Conservation (phyloP, 2,329 filamentous ascomycete genomes). For the Colletotrichum sp. region DNA sequence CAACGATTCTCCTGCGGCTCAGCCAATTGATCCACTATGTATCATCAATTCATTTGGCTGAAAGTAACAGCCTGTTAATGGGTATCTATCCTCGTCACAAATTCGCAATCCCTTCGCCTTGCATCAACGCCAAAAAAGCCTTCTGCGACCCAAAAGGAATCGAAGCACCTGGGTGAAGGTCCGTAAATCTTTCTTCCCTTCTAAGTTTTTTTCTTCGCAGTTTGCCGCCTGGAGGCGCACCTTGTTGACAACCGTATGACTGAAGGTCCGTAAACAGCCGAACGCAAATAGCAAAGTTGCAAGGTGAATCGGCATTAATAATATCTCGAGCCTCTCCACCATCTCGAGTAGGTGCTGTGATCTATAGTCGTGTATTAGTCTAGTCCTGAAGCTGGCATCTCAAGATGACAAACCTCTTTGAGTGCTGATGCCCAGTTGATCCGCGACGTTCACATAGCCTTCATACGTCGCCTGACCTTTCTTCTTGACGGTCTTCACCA, state of each 20-base stretch:
- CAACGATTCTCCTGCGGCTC: not conserved
- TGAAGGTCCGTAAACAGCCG: not conserved
- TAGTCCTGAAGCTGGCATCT: not conserved
- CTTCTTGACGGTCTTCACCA: slow-evolving; percentile 48
- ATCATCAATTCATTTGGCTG: not conserved
- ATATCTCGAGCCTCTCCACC: not conserved
- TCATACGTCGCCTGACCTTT: slow-evolving; percentile 46
- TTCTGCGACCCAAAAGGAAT: not conserved
- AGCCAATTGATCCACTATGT: not conserved
- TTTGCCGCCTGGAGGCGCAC: too few species aligned
- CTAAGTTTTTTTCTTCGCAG: too few species aligned
- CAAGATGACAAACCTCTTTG: slow-evolving; percentile 47
- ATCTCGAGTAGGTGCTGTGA: slow-evolving; percentile 12
- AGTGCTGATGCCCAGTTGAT: slow-evolving; percentile 62
- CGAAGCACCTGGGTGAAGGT: not conserved
- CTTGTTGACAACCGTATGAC: too few species aligned
- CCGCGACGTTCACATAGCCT: slow-evolving; percentile 67
- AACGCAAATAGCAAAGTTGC: not conserved
- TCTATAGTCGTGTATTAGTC: not conserved
- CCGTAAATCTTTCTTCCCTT: not conserved
- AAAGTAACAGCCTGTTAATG: not conserved
- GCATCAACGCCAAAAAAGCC: not conserved
- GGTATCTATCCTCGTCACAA: not conserved
- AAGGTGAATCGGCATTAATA: not conserved
- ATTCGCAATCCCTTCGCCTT: not conserved